Conservation (phyloP, 2,329 filamentous ascomycete genomes). For the Nemania sp. region DNA sequence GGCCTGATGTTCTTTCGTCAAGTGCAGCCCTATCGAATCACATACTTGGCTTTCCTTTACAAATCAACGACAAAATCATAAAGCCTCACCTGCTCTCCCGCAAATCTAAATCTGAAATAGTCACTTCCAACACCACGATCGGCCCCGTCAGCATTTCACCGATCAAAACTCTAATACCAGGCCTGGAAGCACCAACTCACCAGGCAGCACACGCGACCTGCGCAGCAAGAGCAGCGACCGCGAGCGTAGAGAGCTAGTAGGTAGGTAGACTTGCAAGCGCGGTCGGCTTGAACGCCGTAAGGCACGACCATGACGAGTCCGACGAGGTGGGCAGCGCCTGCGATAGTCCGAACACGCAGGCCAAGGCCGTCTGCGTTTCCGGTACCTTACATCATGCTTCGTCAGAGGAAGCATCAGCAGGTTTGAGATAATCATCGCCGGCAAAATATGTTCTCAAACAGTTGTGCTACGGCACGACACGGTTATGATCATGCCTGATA, state of each 20-base stretch:
- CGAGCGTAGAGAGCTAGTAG: neutral
- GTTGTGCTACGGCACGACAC: neutral
- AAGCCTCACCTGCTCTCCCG: slow-evolving; percentile 16
- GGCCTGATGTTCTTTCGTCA: too few relatives aligned
- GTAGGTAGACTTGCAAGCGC: slow-evolving; percentile 23
- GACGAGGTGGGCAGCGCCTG: slow-evolving; percentile 16
- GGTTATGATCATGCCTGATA: slow-evolving; percentile 6
- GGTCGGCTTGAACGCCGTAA: slow-evolving; percentile 26
- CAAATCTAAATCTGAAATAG: slow-evolving; percentile 5
- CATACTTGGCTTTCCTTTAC: too few relatives aligned
- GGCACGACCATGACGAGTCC: slow-evolving; percentile 23
- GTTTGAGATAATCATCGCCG: too few relatives aligned
- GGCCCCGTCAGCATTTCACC: slow-evolving; percentile 5
- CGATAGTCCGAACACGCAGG: slow-evolving; percentile 18
- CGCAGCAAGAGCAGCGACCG: slow-evolving; percentile 3
- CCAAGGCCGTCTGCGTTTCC: slow-evolving; percentile 14
- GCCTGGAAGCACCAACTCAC: neutral
- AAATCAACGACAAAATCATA: too few relatives aligned
- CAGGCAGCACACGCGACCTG: neutral
- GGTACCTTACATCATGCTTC: slow-evolving; percentile 23
- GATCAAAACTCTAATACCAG: neutral
- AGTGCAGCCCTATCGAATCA: too few relatives aligned
- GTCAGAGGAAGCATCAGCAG: too few relatives aligned
- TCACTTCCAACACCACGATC: slow-evolving; percentile 5
- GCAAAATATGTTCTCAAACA: slow-evolving; percentile 8